Base-by-base conservation (phyloP, 2,329 filamentous ascomycete genomes). In the Nothophoma quercina region DNA sequence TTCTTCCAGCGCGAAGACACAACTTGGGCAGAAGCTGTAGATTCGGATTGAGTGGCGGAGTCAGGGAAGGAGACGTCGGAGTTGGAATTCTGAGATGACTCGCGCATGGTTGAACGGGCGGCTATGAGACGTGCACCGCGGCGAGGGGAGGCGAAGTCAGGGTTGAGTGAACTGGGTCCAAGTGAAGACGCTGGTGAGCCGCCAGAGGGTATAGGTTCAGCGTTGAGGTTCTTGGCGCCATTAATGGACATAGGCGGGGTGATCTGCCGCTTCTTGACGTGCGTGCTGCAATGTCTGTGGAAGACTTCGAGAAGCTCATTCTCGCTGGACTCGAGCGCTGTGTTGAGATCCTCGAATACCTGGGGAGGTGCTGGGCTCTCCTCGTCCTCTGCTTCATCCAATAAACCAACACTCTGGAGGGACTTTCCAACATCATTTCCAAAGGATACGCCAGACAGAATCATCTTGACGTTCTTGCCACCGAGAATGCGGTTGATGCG, bases 311-410 rank as follows among this genome's bases (percentile, higher is more conserved):
- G 82, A 5, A 97, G 84, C 65, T 96, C 90, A 64, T 99, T 99
- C 71, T 99, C 95, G 74, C 93, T 98, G 59, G 87, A 90, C 70
- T 99, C 95, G 1, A 99, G 81, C 0, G 93, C 93, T 5, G 91
- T 93, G 72, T 99, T 99, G 45, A 99, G 84, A 58, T 96, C 88
- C 33, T 92, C 89, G 62, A 97, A 91, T 47, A 97, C 85, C 54
- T 87, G 74, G 3, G 79, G 79, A 8, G 77, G 74, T 3, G 78
- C 76, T 15, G 71, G 70, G 5, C 73, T 67, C 3, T 69, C 83
- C 5, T 96, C 91, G 10, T 88, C 86, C 28, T 87, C 86, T 21
- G 85, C 86, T 39, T 90, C 86, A 33, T 88, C 84, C 33, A 88
- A 90, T 1, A 99, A 81, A 0, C 93, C 93, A 8, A 96, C 92